Evolutionary conservation across 257 asterid genomes (phyloP), one percentile per base, ranked within the genome.

Genomic region (Fraxinus pennsylvanica): DNA sequence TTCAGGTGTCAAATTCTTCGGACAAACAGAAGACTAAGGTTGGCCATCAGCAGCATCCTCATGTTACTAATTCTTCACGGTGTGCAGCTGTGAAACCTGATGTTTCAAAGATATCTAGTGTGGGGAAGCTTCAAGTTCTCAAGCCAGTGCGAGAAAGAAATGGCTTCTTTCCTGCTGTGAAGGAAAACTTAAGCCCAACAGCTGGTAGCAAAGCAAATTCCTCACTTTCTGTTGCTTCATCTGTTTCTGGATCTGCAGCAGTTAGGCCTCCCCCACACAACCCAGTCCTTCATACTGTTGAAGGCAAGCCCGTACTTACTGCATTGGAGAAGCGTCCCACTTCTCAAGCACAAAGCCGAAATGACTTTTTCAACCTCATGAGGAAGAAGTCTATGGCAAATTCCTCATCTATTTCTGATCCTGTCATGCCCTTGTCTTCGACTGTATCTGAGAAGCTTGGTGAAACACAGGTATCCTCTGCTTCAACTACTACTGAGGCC

Each of bases 321-420:
- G 76, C 81, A 77, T 82, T 89, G 81, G 98, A 93, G 86, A 96
- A 93, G 84, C 89, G 91, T 52, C 88, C 91, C 22, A 85, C 91
- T 33, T 73, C 92, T 80, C 98, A 93, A 79, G 93, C 97, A 80
- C 94, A 76, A 84, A 93, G 98, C 80, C 89, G 99, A 81, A 89
- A 91, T 79, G 98, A 93, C 73, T 96, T 96, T 74, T 96, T 96
- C 82, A 85, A 93, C 78, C 89, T 83, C 33, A 79, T 93, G 88
- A 87, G 99, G 77, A 93, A 89, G 87, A 89, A 96, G 80, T 90
- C 97, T 69, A 57, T 84, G 87, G 86, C 78, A 13, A 85, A 81
- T 75, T 84, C 89, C 52, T 71, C 85, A 35, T 83, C 91, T 71
- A 81, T 74, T 36, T 66, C 88, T 43, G 94, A 81, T 70, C 65